These are phyloP conservation scores for Tylopilus felleus DNA, from an alignment of 768 basidiomycete genomes.

Conservation along the genomic window DNA sequence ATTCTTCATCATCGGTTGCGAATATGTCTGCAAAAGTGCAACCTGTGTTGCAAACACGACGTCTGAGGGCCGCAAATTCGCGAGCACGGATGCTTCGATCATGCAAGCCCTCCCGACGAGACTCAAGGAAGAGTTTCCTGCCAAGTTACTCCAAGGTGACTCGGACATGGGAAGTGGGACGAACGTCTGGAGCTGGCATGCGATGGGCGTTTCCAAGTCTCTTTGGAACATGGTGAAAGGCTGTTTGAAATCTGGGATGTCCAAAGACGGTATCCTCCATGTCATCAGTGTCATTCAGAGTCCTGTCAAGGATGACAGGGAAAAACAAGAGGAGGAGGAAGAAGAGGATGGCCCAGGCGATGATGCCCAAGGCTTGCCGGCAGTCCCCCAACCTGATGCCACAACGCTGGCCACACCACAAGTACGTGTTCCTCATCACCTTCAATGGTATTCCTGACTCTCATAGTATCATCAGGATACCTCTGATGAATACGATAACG, in stretches of 20 bases:
- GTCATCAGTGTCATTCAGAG: conserved; percentile 58
- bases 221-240: conserved; percentile 75
- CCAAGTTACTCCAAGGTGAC: conserved; percentile 53
- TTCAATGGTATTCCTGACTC: not conserved
- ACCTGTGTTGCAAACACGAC: conserved; percentile 43
- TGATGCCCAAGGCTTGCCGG: conserved; percentile 22
- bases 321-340: conserved; percentile 34
- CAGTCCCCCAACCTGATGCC: conserved; percentile 22
- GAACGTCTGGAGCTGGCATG: conserved; percentile 75
- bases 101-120: conserved; percentile 64
- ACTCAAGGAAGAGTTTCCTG: conserved; percentile 74
- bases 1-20: conserved; percentile 83
- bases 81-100: conserved; percentile 70
- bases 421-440: conserved; percentile 17
- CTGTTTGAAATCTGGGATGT: conserved; percentile 53
- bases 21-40: conserved; percentile 61
- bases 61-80: conserved; percentile 60
- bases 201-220: conserved; percentile 64
- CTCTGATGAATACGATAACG: conserved; percentile 53
- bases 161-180: conserved; percentile 55
- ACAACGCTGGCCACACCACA: conserved; percentile 24
- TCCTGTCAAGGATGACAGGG: conserved; percentile 33
- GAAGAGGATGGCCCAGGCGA: conserved; percentile 34
- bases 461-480: conserved; percentile 34
- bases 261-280: conserved; percentile 58